phyloP scores from a whole-genome alignment of 148 eudicot species.

The Rhododendron ferrugineum region DNA sequence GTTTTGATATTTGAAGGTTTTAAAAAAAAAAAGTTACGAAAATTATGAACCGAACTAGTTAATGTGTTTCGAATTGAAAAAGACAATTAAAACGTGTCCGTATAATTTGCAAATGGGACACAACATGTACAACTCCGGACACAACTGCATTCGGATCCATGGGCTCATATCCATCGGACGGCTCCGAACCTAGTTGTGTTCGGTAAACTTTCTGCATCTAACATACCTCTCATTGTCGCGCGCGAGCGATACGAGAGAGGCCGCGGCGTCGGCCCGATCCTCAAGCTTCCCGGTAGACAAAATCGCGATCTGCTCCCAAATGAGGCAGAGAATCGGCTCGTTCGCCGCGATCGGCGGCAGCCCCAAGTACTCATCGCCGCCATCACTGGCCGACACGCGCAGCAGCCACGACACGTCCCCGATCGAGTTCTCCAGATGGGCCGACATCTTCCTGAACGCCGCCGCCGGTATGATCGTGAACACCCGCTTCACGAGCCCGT shows the following conservation, averaged over 20 bases:
- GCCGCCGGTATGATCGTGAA: constrained; percentile 82
- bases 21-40: not conserved
- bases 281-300: constrained; percentile 56
- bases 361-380: constrained; percentile 55
- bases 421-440: constrained; percentile 66
- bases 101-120: too few relatives aligned
- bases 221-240: constrained; percentile 53
- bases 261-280: constrained; percentile 74
- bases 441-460: constrained; percentile 57
- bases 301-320: constrained; percentile 90
- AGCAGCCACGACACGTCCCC: constrained; percentile 84
- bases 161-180: too few relatives aligned
- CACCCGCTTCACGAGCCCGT: constrained; percentile 71
- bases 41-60: not conserved
- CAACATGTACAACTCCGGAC: too few relatives aligned
- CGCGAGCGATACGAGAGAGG: constrained; percentile 70
- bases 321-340: constrained; percentile 78
- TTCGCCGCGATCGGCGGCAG: constrained; percentile 93
- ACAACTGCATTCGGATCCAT: too few relatives aligned
- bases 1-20: too few relatives aligned
- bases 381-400: constrained; percentile 64
- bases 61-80: not conserved
- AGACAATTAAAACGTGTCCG: not conserved
- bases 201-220: too few relatives aligned
- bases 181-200: too few relatives aligned